phyloP scores from a whole-genome alignment of 768 basidiomycete genomes.

The Crucibulum laeve region DNA sequence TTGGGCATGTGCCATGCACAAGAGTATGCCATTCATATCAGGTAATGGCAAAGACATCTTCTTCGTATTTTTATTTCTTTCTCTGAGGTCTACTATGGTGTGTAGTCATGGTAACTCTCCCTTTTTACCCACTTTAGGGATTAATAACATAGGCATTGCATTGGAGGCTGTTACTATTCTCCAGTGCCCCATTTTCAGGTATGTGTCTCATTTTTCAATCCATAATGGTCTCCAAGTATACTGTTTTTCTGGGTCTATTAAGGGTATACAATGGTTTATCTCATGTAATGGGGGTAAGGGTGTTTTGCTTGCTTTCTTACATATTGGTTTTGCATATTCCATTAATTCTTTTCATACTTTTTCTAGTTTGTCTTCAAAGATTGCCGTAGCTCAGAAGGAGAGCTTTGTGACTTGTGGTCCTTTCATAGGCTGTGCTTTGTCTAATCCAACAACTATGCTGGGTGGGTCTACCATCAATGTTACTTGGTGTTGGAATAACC shows the following conservation, averaged over 20 bases:
- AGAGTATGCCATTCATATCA: slow-evolving; percentile 18
- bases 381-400: slow-evolving; percentile 5
- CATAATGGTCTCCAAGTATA: slow-evolving; percentile 30
- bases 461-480: slow-evolving; percentile 21
- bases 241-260: slow-evolving; percentile 27
- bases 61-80: neutral
- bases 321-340: slow-evolving; percentile 17
- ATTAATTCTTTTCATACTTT: slow-evolving; percentile 12
- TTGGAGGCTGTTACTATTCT: slow-evolving; percentile 12
- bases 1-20: slow-evolving; percentile 12
- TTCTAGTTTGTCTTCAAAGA: slow-evolving; percentile 11
- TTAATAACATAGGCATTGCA: neutral
- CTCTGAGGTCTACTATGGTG: neutral
- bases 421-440: slow-evolving; percentile 10
- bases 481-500: slow-evolving; percentile 26
- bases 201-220: slow-evolving; percentile 22
- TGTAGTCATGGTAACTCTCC: neutral
- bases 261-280: slow-evolving; percentile 33
- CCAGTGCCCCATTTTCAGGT: slow-evolving; percentile 23
- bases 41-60: slow-evolving; percentile 22
- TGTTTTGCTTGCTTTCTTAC: slow-evolving; percentile 14
- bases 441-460: slow-evolving; percentile 19
- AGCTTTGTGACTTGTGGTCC: slow-evolving; percentile 9
- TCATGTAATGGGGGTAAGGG: slow-evolving; percentile 25
- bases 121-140: neutral